Base-by-base conservation (phyloP, 1,284 basidiomycete species). In the Coniferiporia weirii region DNA sequence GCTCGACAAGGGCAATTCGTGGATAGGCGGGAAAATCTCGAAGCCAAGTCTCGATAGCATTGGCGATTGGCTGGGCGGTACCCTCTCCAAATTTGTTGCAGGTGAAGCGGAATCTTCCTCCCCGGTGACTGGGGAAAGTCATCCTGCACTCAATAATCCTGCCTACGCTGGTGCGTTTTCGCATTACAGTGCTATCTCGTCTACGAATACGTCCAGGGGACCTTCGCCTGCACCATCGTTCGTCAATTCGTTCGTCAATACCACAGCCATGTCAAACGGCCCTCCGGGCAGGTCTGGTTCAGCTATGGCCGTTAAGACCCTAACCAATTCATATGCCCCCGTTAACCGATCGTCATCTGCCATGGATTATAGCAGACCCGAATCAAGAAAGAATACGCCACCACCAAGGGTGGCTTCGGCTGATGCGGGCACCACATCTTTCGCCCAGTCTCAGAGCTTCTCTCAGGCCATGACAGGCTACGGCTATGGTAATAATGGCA, bases 81-180 rank as follows among this genome's bases (percentile, higher is more conserved):
- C 91, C 12, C 85, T 99, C 65, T 95, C 94, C 34, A 97, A 97
- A 71, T 91, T 99, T 66, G 96, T 99, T 63, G 93, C 95, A 12
- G 97, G 95, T 1, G 94, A 96, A 59, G 82, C 76, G 44, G 79
- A 79, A 20, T 84, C 85, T 34, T 70, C 76, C 3, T 70, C 75
- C 10, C 71, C 75, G 7, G 69, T 72, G 17, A 68, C 71, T 20
- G 73, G 77, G 27, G 75, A 78, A 13, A 2, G 5, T 2, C 62
- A 67, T 17, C 68, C 71, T 3, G 81, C 76, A 66, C 71, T 76
- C 36, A 74, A 72, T 51, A 77, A 72, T 62, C 74, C 69, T 60
- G 72, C 72, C 7, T 81, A 80, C 63, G 76, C 82, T 10, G 96
- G 95, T 0, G 93, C 96, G 6, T 99, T 99, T 73, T 87, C 93